Percentiles rank a stretch among this genome's conserved stretches.
Conservation (phyloP, 169 alveolate species). For the Plasmodium blacklocki region DNA sequence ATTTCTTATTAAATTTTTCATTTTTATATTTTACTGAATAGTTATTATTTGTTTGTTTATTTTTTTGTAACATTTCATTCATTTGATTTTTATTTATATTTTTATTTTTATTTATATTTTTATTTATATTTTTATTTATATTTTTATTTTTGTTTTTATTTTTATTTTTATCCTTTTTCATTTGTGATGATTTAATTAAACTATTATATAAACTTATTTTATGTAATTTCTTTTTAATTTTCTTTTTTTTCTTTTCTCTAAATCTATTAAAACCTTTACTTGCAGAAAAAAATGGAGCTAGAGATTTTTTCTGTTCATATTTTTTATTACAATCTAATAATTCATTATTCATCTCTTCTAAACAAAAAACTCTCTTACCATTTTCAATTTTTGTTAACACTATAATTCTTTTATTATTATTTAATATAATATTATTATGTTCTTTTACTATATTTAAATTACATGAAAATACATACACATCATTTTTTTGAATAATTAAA, state of each 20-base stretch:
- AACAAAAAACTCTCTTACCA: conserved; percentile 56
- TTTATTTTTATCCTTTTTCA: neutral
- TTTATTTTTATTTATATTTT: neutral
- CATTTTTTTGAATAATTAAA: conserved; percentile 20
- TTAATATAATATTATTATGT: conserved; percentile 35
- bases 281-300: neutral
- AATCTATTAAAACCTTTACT: conserved; percentile 34
- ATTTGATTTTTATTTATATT: neutral
- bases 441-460: conserved; percentile 53
- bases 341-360: conserved; percentile 30
- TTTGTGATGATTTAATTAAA: neutral
- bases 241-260: conserved; percentile 5
- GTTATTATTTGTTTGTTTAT: neutral
- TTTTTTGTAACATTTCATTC: neutral
- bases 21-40: neutral
- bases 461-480: conserved; percentile 42
- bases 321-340: no score
- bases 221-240: neutral
- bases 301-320: neutral
- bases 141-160: neutral
- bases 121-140: neutral
- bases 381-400: conserved; percentile 61
- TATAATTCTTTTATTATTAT: conserved; percentile 27
- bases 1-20: neutral
- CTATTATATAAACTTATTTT: conserved; percentile 11